A percentile compares a stretch with the other conserved stretches of the same genome.
phyloP scores from a whole-genome alignment of 192 early-diverging fungal species.

The Chytriomyces sp. region DNA sequence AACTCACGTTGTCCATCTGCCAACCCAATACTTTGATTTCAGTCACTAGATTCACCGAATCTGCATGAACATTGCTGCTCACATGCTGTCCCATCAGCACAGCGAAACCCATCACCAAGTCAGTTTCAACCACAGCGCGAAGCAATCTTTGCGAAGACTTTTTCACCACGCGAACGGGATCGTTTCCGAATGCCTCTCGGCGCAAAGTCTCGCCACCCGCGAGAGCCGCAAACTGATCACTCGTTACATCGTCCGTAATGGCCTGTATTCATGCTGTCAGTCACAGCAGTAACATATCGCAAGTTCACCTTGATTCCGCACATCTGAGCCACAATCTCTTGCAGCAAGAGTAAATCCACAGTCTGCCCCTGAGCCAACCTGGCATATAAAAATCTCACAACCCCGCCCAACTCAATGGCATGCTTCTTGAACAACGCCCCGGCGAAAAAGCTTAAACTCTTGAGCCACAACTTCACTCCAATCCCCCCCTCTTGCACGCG shows the following conservation, averaged over 20 bases:
- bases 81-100: slow-evolving; percentile 66
- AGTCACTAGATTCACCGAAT: slow-evolving; percentile 27
- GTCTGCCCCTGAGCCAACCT: slow-evolving; percentile 59
- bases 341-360: slow-evolving; percentile 67
- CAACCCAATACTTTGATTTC: slow-evolving; percentile 64
- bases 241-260: slow-evolving; percentile 54
- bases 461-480: slow-evolving; percentile 64
- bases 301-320: slow-evolving; percentile 71
- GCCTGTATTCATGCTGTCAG: too few relatives aligned
- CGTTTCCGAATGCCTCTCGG: slow-evolving; percentile 57
- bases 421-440: slow-evolving; percentile 70
- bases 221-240: slow-evolving; percentile 63
- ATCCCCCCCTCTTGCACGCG: slow-evolving; percentile 69
- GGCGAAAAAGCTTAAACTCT: slow-evolving; percentile 62
- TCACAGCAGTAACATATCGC: too few relatives aligned
- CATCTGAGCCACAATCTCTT: slow-evolving; percentile 73
- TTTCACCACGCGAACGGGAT: slow-evolving; percentile 50
- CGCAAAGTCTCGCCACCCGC: slow-evolving; percentile 63
- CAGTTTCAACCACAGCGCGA: slow-evolving; percentile 57
- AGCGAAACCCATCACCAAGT: slow-evolving; percentile 56
- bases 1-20: slow-evolving; percentile 58
- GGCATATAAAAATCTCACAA: slow-evolving; percentile 67
- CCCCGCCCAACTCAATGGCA: slow-evolving; percentile 62
- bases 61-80: slow-evolving; percentile 48
- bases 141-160: slow-evolving; percentile 56